Percentiles rank a stretch among this genome's conserved stretches.
These are phyloP conservation scores for Colletotrichum falcatum DNA, from an alignment of 2,329 filamentous ascomycete genomes.

Conservation along the genomic window DNA sequence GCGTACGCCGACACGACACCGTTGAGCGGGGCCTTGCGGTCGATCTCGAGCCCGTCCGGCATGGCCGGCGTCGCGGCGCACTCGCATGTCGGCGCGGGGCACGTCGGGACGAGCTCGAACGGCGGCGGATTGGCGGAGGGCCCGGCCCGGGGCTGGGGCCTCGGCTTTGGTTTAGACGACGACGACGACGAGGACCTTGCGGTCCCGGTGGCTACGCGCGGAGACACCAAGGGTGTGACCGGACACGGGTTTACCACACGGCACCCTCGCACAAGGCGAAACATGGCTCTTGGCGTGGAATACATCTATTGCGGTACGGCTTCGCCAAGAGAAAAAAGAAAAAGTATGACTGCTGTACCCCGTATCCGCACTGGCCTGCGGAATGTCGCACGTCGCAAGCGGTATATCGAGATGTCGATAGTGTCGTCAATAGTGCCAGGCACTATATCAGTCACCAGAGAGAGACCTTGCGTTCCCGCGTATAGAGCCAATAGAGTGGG, in stretches of 20 bases:
- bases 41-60: conserved; percentile 78
- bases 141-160: conserved; percentile 8
- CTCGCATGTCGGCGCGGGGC: conserved; percentile 80
- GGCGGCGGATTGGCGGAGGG: conserved; percentile 40
- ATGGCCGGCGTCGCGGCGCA: conserved; percentile 76
- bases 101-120: conserved; percentile 64
- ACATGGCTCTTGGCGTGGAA: conserved; percentile 10
- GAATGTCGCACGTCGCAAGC: neutral
- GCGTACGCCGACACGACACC: conserved; percentile 83
- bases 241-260: neutral
- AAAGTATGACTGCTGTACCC: neutral
- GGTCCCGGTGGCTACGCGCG: neutral
- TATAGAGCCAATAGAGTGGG: neutral
- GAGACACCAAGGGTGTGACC: neutral
- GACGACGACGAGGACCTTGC: conserved; percentile 4
- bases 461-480: neutral
- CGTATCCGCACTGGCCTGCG: neutral
- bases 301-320: conserved; percentile 1
- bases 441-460: neutral
- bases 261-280: conserved; percentile 13
- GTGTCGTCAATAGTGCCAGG: neutral
- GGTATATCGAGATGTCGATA: neutral
- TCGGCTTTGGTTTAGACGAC: neutral
- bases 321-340: neutral
- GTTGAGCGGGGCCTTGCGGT: conserved; percentile 75